Base-by-base conservation (phyloP, 2,329 filamentous ascomycete species). In the Diaporthe amygdali region DNA sequence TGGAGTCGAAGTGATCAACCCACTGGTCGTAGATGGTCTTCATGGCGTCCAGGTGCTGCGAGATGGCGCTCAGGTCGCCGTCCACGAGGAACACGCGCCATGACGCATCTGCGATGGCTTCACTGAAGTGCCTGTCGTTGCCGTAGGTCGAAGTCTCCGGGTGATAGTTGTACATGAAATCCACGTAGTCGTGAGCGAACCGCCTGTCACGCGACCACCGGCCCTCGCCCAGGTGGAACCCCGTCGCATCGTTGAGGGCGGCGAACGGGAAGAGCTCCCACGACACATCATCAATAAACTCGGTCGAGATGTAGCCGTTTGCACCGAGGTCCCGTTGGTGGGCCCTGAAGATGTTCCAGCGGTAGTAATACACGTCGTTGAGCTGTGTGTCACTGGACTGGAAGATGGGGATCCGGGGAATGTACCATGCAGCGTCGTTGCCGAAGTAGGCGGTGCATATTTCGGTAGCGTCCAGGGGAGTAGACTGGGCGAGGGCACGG, bases 361-460 rank as follows among this genome's bases (percentile, higher is more conserved):
- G 82, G 72, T 84, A 84, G 75, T 85, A 84, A 75, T 84, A 84
- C 12, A 84, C 83, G 22, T 84, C 80, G 1, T 79, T 81, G 20
- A 83, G 78, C 12, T 79, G 73, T 1, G 75, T 55, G 67, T 83
- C 80, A 61, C 80, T 82, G 22, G 79, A 79, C 63, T 83, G 80
- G 71, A 83, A 83, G 66, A 80, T 80, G 1, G 81, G 81, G 7
- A 83, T 82, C 15, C 79, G 78, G 39, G 79, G 74, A 9, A 76
- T 75, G 59, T 82, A 83, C 82, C 81, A 83, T 1, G 81, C 77
- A 25, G 80, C 77, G 73, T 83, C 82, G 37, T 82, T 83, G 61
- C 81, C 80, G 67, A 81, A 83, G 74, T 83, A 81, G 17, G 34
- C 34, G 30, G 37, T 70, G 46, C 68, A 70, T 69, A 72, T 67